Evolutionary conservation across 2,329 filamentous ascomycete species (phyloP).

Genomic region (Didymella lethalis): DNA sequence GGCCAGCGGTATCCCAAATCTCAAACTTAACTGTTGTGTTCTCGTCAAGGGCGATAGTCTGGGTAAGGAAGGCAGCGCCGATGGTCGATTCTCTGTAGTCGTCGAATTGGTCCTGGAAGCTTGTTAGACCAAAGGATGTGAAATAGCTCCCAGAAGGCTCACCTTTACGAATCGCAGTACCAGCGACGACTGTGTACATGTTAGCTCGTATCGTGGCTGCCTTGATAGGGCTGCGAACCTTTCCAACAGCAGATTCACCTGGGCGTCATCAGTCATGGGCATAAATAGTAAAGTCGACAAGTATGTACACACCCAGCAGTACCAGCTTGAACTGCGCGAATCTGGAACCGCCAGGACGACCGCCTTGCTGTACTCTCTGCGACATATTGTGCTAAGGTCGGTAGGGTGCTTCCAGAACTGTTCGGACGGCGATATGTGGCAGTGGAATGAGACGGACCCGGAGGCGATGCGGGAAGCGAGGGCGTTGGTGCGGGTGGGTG

Average conservation of each 20-base stretch:
- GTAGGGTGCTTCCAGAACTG: conserved; percentile 33
- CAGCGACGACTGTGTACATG: conserved; percentile 80
- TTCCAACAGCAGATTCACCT: conserved; percentile 99
- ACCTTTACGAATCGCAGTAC: conserved; percentile 99
- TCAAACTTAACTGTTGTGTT: conserved; percentile 99
- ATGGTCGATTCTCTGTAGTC: conserved; percentile 97
- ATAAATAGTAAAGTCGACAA: background rate
- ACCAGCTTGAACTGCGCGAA: conserved; percentile 99
- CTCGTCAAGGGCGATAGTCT: conserved; percentile 98
- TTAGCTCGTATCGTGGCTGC: conserved; percentile 42
- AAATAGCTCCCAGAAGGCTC: conserved; percentile 37
- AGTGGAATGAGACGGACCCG: background rate
- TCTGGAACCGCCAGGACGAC: conserved; percentile 70
- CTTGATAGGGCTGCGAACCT: conserved; percentile 66
- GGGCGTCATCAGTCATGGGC: conserved; percentile 34
- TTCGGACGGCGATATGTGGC: conserved; percentile 11
- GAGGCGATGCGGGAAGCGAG: conserved; percentile 14
- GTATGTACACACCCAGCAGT: conserved; percentile 75
- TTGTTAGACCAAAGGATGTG: conserved; percentile 7
- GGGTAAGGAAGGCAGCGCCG: conserved; percentile 97
- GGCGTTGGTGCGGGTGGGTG: conserved; percentile 19
- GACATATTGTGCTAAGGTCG: conserved; percentile 68
- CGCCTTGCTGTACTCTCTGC: conserved; percentile 78
- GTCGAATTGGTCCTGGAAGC: conserved; percentile 92
- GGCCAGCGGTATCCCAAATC: conserved; percentile 91